Base-by-base conservation (phyloP, 2,329 filamentous ascomycete species). In the Exserohilum turcica region DNA sequence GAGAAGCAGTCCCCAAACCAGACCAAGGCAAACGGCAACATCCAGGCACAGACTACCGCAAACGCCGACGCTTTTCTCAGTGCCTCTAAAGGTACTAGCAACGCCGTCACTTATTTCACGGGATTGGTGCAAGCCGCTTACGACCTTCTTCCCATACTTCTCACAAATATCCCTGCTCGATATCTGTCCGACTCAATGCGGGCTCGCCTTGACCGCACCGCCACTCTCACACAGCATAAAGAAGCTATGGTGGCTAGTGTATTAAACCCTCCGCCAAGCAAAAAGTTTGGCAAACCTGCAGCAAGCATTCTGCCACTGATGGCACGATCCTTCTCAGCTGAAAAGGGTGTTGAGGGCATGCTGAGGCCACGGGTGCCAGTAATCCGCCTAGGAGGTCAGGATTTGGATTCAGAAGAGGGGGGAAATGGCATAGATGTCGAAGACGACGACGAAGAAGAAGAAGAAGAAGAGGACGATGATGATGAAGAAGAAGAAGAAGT, bases 221-320 rank as follows among this genome's bases (percentile, higher is more conserved):
- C 91, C 16, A 88, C 96, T 50, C 77, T 96, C 18, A 83, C 81
- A 5, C 80, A 82, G 54, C 82, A 87, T 71, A 86, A 86, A 67
- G 80, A 86, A 28, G 88, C 89, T 36, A 90, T 97, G 83, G 68
- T 94, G 9, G 86, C 91, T 5, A 93, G 91, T 71, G 86, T 95
- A 10, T 78, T 97, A 54, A 91, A 94, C 72, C 90, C 91, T 0
- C 86, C 73, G 77, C 85, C 57, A 79, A 86, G 66, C 78, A 84
- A 66, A 81, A 86, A 68, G 83, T 87, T 36, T 79, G 84, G 59
- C 9, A 78, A 77, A 33, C 82, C 84, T 45, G 84, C 86, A 55
- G 81, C 89, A 24, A 94, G 88, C 71, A 87, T 96, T 42, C 75
- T 96, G 42, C 92, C 93, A 0, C 89, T 96, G 64, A 77, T 97